phyloP scores from a whole-genome alignment of 352 stramenopile species.

The Pythium oligandrum region DNA sequence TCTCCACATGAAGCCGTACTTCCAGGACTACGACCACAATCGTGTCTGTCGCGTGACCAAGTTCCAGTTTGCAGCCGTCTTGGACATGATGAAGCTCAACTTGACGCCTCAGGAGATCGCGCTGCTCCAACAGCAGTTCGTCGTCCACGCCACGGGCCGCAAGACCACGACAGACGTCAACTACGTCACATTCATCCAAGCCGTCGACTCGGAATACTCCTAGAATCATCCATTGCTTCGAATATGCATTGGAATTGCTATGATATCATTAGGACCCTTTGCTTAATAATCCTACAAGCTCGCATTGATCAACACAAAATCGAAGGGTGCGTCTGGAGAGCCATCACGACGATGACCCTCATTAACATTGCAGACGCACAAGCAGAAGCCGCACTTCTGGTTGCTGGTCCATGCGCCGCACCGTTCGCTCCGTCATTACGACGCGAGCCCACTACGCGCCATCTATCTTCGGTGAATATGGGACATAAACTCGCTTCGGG shows the following conservation, averaged over 20 bases:
- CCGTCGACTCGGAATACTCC: constrained; percentile 67
- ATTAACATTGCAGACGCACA: no score
- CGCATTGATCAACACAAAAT: no score
- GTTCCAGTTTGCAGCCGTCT: constrained; percentile 77
- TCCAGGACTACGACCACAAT: constrained; percentile 85
- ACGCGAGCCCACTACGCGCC: no score
- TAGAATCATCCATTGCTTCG: constrained; percentile 4
- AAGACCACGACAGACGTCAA: constrained; percentile 66
- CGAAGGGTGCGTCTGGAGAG: no score
- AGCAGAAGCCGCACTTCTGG: no score
- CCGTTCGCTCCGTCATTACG: no score
- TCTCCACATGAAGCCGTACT: constrained; percentile 85
- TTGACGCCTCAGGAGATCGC: constrained; percentile 49
- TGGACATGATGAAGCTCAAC: constrained; percentile 79
- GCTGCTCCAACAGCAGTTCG: constrained; percentile 44
- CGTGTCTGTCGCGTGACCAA: constrained; percentile 65
- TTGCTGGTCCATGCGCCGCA: no score
- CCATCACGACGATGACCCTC: no score
- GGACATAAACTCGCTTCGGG: constrained; percentile 85
- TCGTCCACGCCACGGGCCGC: constrained; percentile 41
- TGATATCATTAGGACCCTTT: no score
- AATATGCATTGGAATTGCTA: no score
- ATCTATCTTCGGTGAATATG: constrained; percentile 78
- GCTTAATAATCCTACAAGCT: no score
- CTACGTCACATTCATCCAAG: constrained; percentile 71